Evolutionary conservation across 257 asterid species (phyloP), one percentile per base, ranked within the genome.

Genomic region (Solanum appendiculatum): DNA sequence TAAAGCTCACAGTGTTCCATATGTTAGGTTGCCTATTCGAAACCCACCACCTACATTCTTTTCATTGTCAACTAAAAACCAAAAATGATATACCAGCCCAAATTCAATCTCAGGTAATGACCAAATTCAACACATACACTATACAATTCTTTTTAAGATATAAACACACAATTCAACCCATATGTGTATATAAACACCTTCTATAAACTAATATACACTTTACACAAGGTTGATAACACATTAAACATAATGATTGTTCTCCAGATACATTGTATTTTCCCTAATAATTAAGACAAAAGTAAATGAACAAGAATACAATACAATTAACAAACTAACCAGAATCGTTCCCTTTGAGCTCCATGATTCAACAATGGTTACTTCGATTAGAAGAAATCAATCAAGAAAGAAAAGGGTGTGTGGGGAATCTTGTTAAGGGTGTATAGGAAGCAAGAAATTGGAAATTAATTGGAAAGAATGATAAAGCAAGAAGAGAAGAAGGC

Each of bases 401-500:
- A 64, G 72, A 64, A 25, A 64, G 34, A 64, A 64, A 64, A 64
- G 36, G 72, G 72, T 63, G 36, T 12, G 20, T 11, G 72, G 34
- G 34, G 34, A 27, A 64, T 25, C 12, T 64, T 46, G 31, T 90
- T 88, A 93, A 89, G 92, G 98, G 86, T 96, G 99, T 96, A 97
- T 97, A 96, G 98, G 99, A 93, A 93, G 78, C 83, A 98, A 95
- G 77, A 97, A 97, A 95, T 97, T 96, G 33, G 99, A 97, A 88
- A 96, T 93, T 89, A 96, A 92, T 90, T 91, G 95, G 69, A 87
- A 95, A 0, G 99, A 97, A 89, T 97, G 98, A 85, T 90, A 97
- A 72, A 95, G 94, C 75, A 97, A 95, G 90, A 97, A 94, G 20
- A 97, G 92, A 91, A 95, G 86, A 89, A 95, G 96, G 89, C 98